Percentiles rank a stretch among this genome's conserved stretches.
Conservation (phyloP, 2,329 filamentous ascomycete genomes). For the Phaeophleospora eucalypticola region DNA sequence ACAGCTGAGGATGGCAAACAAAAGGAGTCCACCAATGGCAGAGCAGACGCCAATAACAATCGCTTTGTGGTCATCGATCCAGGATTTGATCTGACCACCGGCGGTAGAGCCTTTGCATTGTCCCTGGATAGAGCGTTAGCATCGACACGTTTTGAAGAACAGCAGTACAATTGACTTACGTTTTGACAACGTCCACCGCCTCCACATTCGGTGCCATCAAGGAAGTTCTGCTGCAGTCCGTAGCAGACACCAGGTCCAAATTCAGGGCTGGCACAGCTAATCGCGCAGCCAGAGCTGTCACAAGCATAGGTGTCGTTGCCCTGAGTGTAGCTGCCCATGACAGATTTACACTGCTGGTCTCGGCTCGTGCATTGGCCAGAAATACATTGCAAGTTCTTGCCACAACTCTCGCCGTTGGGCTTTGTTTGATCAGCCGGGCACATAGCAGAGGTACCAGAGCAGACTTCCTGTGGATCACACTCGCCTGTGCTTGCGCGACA, state of each 20-base stretch:
- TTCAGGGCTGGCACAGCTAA: conserved; percentile 70
- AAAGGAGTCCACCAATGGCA: conserved; percentile 67
- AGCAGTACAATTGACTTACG: conserved; percentile 37
- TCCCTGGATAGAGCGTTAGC: conserved; percentile 47
- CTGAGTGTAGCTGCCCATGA: conserved; percentile 71
- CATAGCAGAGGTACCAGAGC: conserved; percentile 64
- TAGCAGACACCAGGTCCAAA: conserved; percentile 66
- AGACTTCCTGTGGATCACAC: conserved; percentile 84
- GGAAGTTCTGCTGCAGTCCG: conserved; percentile 80
- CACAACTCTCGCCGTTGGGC: conserved; percentile 68
- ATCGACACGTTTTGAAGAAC: neutral
- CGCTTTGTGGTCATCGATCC: conserved; percentile 71
- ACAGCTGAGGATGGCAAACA: conserved; percentile 67
- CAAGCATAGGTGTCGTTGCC: conserved; percentile 79
- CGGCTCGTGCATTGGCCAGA: conserved; percentile 93
- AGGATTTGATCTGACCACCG: conserved; percentile 65
- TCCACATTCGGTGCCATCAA: conserved; percentile 83
- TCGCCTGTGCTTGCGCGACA: conserved; percentile 74
- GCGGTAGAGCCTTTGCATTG: conserved; percentile 68
- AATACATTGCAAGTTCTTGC: conserved; percentile 69
- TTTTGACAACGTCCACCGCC: conserved; percentile 76
- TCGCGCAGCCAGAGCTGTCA: conserved; percentile 64
- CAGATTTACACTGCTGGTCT: conserved; percentile 78
- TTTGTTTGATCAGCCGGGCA: conserved; percentile 72
- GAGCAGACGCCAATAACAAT: conserved; percentile 76